Percentiles rank a stretch among this genome's conserved stretches.
Evolutionary conservation across 345 rosid genomes (phyloP).

Genomic region (Euphorbia tirucalli): DNA sequence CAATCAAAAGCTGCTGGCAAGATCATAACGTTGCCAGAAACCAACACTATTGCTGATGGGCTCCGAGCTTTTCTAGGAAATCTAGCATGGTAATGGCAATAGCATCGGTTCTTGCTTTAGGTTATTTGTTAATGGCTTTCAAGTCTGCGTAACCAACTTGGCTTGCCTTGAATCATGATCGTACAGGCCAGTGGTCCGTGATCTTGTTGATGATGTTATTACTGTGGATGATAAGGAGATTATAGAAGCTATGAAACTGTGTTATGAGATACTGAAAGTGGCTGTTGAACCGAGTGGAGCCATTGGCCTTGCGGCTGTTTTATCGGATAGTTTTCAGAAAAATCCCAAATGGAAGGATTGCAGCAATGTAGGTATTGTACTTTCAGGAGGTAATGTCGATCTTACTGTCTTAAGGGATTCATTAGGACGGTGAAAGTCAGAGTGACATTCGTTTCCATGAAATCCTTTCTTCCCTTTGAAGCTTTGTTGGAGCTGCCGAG

Average conservation of each 20-base stretch:
- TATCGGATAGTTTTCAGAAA: slow-evolving; percentile 53
- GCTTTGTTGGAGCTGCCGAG: not conserved
- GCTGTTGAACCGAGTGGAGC: slow-evolving; percentile 93
- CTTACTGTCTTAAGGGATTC: slow-evolving; percentile 46
- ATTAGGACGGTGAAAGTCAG: no score
- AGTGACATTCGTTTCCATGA: no score
- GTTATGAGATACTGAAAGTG: slow-evolving; percentile 78
- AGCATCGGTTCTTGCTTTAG: not conserved
- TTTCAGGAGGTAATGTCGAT: slow-evolving; percentile 88
- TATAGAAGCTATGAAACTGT: slow-evolving; percentile 77
- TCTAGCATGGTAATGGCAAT: slow-evolving; percentile 63
- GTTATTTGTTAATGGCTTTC: not conserved
- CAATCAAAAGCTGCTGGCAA: slow-evolving; percentile 76
- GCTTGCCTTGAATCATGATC: slow-evolving; percentile 7
- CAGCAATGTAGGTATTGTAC: slow-evolving; percentile 58
- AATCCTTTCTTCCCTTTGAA: not conserved
- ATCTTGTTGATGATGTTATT: slow-evolving; percentile 68
- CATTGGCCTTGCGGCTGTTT: slow-evolving; percentile 88
- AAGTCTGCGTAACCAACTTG: not conserved
- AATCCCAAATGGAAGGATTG: slow-evolving; percentile 55
- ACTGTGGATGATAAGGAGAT: slow-evolving; percentile 67
- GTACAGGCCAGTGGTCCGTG: slow-evolving; percentile 76
- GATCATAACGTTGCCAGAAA: slow-evolving; percentile 60
- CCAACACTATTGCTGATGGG: slow-evolving; percentile 81
- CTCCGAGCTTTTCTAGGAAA: slow-evolving; percentile 82